Evolutionary conservation across 2,329 filamentous ascomycete genomes (phyloP).

Genomic region (Penicillium glabrum): DNA sequence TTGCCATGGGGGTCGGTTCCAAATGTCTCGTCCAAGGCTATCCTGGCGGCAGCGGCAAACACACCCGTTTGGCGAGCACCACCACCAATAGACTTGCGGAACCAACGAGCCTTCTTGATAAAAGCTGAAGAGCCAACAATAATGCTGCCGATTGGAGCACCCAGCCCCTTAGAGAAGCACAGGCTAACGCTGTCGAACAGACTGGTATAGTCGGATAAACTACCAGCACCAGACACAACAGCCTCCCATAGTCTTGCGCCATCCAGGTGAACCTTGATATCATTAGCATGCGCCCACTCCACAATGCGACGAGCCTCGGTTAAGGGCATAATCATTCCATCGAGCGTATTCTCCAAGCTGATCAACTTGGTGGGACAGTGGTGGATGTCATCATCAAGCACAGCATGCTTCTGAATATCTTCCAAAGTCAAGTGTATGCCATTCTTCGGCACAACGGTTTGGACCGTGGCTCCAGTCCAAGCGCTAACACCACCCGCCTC

Average conservation of each 20-base stretch:
- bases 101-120: constrained; percentile 69
- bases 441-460: constrained; percentile 67
- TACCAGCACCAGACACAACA: constrained; percentile 67
- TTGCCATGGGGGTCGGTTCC: constrained; percentile 57
- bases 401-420: constrained; percentile 67
- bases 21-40: constrained; percentile 79
- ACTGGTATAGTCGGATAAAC: constrained; percentile 64
- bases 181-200: constrained; percentile 73
- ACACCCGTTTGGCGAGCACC: constrained; percentile 76
- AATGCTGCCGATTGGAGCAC: constrained; percentile 76
- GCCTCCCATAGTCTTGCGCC: constrained; percentile 83
- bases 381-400: constrained; percentile 68
- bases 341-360: constrained; percentile 81
- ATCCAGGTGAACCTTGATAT: constrained; percentile 72
- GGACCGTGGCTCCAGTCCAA: constrained; percentile 69
- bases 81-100: constrained; percentile 78
- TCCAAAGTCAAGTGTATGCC: constrained; percentile 72
- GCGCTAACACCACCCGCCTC: constrained; percentile 68
- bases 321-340: constrained; percentile 76
- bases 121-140: constrained; percentile 61
- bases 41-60: constrained; percentile 70
- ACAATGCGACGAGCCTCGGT: constrained; percentile 68
- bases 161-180: constrained; percentile 80
- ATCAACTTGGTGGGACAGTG: constrained; percentile 78
- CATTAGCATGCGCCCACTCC: constrained; percentile 64